Base-by-base conservation (phyloP, 2,329 filamentous ascomycete species). In the Colletotrichum limetticola region DNA sequence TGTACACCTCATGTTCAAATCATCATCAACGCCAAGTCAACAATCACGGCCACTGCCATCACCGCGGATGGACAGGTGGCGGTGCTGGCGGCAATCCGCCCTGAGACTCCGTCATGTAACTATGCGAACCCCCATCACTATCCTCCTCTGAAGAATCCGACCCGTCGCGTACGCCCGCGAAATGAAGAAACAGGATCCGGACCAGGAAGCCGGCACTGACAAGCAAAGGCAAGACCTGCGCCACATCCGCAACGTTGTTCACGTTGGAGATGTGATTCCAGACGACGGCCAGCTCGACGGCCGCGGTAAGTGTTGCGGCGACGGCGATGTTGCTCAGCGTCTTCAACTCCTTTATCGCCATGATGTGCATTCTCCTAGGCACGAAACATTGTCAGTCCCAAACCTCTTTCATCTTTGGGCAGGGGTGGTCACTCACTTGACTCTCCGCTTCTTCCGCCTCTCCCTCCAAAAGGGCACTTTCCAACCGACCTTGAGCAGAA, bases 141-240 rank as follows among this genome's bases (percentile, higher is more conserved):
- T 67, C 70, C 22, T 73, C 67, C n/a, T 46, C 62, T 4, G 57
- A 68, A 19, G 66, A 74, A n/a, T 74, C 72, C n/a, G 66, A 68
- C 7, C 35, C 64, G 5, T 28, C 74, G 19, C 53, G 61, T n/a
- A 58, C 65, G 14, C 59, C 64, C 11, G 65, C 74, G 32, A 74
- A 74, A 64, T 79, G 79, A 3, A 78, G 35, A 26, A 78, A 76
- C 57, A 79, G 72, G 0, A 76, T 72, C 9, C 79, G 76, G 1
- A 80, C 57, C 3, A 82, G 63, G 32, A 81, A 68, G 2, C 79
- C 81, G 2, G 77, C 42, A 9, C 77, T 80, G 46, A 83, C 53
- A 19, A 83, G 67, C 4, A 83, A 76, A 0, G 82, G 81, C 3
- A 83, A 75, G 4, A 79, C 63, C 64, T 84, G 82, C 0, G 78